Evolutionary conservation across 176 grass and related monocot genomes (phyloP), one percentile per base, ranked within the genome.

Genomic region (Tillandsia fasciculata): DNA sequence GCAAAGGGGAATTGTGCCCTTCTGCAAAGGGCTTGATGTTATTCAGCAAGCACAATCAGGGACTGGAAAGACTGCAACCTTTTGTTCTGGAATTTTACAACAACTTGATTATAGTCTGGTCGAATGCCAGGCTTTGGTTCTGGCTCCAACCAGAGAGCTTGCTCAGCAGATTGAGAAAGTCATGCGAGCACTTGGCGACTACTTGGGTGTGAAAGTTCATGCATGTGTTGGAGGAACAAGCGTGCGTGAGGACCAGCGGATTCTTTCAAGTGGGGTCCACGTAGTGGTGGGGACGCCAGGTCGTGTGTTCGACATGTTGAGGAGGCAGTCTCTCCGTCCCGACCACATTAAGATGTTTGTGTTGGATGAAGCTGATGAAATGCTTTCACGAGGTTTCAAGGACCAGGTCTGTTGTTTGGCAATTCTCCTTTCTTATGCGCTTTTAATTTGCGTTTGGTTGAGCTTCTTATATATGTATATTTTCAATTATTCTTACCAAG

Each of bases 311-410:
- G 91, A 96, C 65, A 91, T 20, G 20, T 20, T 20, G 20, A 20
- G 20, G 20, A 20, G 20, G 20, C 20, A 20, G 20, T 20, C 20
- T n/a, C 91, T 96, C 18, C 88, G 80, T 24, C 88, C 91, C 75
- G 88, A 96, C 54, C 20, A 86, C 51, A 91, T 96, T 56, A 96
- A 79, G 85, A 96, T 96, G 91, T 96, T 91, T 79, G 91, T 96
- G 9, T 81, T 96, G 0, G 91, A 88, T 86, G 91, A 96, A 72
- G 91, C 91, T 77, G 91, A 96, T 82, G 91, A 96, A 63, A 91
- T 96, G 91, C 91, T 96, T 76, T 96, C 91, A 33, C 88, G 91
- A 81, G 91, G 91, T 77, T 96, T 96, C 75, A 96, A 91, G 85
- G 91, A 96, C 66, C 91, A 91, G 87, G 91, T 96, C 26, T 74